Conservation (phyloP, 805 yeast species). For the Candida oleophila region DNA sequence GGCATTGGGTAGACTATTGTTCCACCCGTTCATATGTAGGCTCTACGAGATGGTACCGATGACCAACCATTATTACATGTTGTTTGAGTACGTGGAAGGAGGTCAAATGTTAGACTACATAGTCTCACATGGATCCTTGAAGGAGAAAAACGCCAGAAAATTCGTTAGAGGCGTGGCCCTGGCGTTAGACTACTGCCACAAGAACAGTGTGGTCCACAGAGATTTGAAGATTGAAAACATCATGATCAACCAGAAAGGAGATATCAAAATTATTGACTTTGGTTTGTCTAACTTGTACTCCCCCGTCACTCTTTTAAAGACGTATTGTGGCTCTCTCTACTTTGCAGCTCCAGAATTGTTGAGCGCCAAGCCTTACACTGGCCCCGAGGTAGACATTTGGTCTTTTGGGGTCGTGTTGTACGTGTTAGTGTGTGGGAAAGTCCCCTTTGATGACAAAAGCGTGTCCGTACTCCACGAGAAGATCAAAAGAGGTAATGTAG, state of each 20-base stretch:
- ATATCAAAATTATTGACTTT: conserved; percentile 92
- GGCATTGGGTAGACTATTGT: conserved; percentile 82
- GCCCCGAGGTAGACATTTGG: conserved; percentile 99
- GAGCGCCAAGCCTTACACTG: conserved; percentile 87
- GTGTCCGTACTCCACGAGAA: conserved; percentile 91
- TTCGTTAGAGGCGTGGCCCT: conserved; percentile 94
- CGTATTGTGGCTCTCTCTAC: conserved; percentile 95
- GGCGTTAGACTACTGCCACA: conserved; percentile 91
- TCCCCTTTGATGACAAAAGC: conserved; percentile 95
- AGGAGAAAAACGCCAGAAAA: conserved; percentile 90
- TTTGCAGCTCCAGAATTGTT: conserved; percentile 98
- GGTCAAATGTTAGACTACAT: conserved; percentile 97
- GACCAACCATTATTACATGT: conserved; percentile 96
- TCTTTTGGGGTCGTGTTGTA: conserved; percentile 95
- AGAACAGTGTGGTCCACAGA: conserved; percentile 92
- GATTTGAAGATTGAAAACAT: conserved; percentile 96
- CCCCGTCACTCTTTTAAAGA: conserved; percentile 68
- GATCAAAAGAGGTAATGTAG: conserved; percentile 88
- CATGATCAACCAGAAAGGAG: conserved; percentile 90
- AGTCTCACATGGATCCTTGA: conserved; percentile 91
- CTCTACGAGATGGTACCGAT: conserved; percentile 91
- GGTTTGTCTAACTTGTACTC: conserved; percentile 89
- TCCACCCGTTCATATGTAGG: conserved; percentile 91
- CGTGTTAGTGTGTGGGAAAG: conserved; percentile 95
- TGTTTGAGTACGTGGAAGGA: conserved; percentile 94